Evolutionary conservation across 2,329 filamentous ascomycete genomes (phyloP).

Genomic region (Pseudocercospora musae): DNA sequence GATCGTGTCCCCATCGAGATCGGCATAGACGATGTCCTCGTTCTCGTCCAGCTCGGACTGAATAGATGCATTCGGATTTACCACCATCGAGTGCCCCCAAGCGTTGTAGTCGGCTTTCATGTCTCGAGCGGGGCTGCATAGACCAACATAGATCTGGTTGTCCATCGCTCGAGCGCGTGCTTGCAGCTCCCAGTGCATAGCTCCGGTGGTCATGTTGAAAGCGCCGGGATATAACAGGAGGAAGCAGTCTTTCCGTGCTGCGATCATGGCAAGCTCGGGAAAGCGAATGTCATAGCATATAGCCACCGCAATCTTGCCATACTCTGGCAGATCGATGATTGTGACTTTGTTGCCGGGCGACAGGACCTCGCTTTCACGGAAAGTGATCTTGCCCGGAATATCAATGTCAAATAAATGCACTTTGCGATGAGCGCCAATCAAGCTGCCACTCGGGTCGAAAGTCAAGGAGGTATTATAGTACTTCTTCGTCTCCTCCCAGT

Average conservation of each 20-base stretch:
- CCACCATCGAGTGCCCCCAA: conserved; percentile 86
- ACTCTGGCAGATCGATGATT: conserved; percentile 79
- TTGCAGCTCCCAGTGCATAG: conserved; percentile 84
- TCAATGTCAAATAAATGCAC: conserved; percentile 97
- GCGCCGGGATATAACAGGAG: conserved; percentile 90
- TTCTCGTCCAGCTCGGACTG: conserved; percentile 72
- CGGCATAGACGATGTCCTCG: conserved; percentile 72
- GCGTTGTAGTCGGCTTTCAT: conserved; percentile 75
- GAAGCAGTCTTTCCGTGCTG: conserved; percentile 82
- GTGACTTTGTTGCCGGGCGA: conserved; percentile 82
- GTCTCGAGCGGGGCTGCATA: conserved; percentile 89
- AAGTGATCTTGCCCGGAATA: conserved; percentile 90
- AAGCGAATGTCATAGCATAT: conserved; percentile 99
- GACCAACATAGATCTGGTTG: conserved; percentile 88
- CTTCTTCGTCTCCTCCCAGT: conserved; percentile 60
- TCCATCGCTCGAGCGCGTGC: conserved; percentile 82
- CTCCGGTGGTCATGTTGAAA: conserved; percentile 91
- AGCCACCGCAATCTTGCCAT: conserved; percentile 80
- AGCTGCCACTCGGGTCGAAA: conserved; percentile 72
- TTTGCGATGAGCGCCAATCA: conserved; percentile 88
- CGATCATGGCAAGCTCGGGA: conserved; percentile 86
- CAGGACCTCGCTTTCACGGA: conserved; percentile 86
- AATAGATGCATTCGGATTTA: conserved; percentile 83
- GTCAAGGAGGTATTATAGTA: conserved; percentile 90
- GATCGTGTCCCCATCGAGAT: conserved; percentile 66